These are phyloP conservation scores for Bjerkandera adusta DNA, from an alignment of 1,284 basidiomycete species.

Conservation along the genomic window DNA sequence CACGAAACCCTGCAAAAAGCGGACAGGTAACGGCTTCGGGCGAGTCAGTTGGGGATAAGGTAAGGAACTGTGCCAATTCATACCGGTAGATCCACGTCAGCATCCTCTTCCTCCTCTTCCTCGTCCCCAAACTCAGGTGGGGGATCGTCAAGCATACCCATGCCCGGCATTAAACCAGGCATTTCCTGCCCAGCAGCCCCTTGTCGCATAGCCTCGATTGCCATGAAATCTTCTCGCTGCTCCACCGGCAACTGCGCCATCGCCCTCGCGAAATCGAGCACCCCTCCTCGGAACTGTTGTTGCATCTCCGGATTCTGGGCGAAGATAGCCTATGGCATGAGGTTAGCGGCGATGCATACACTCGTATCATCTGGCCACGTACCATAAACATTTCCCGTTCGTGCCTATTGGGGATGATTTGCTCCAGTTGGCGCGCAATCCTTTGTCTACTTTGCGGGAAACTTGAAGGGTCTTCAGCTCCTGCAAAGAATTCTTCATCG, in stretches of 20 bases:
- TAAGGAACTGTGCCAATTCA: background rate
- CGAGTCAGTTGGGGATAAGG: slow-evolving; percentile 1
- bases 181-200: slow-evolving; percentile 24
- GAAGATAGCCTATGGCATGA: slow-evolving; percentile 43
- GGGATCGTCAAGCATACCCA: slow-evolving; percentile 21
- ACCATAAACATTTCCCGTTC: slow-evolving; percentile 58
- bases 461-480: slow-evolving; percentile 49
- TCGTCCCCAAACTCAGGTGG: slow-evolving; percentile 21
- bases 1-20: slow-evolving; percentile 59
- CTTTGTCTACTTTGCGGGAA: slow-evolving; percentile 34
- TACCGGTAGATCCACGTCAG: slow-evolving; percentile 40
- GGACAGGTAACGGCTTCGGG: slow-evolving; percentile 62
- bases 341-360: background rate
- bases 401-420: slow-evolving; percentile 54
- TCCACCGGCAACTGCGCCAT: slow-evolving; percentile 58
- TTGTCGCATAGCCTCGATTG: slow-evolving; percentile 34
- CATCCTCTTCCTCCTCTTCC: slow-evolving; percentile 41
- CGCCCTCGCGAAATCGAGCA: slow-evolving; percentile 60
- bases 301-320: slow-evolving; percentile 49
- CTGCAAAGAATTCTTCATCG: slow-evolving; percentile 71
- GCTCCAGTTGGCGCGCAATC: slow-evolving; percentile 49
- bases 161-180: slow-evolving; percentile 28
- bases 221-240: slow-evolving; percentile 54
- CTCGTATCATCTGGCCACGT: slow-evolving; percentile 18
- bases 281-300: slow-evolving; percentile 59